These are phyloP conservation scores for Musa itinerans DNA, from an alignment of 176 grass and related monocot genomes.

Conservation along the genomic window DNA sequence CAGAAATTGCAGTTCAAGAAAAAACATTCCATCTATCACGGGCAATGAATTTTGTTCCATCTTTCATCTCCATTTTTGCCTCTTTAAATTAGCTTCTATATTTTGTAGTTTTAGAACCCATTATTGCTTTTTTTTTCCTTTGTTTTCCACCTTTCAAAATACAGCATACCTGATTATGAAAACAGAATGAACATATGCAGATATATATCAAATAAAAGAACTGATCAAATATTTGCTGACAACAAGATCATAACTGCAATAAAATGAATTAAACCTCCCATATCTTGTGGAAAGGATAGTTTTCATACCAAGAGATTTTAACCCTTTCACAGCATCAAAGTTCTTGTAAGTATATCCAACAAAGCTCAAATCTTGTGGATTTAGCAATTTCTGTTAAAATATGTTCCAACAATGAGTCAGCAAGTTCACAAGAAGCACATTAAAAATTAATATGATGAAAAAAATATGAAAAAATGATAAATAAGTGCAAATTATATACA, in stretches of 20 bases:
- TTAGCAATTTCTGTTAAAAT: conserved; percentile 54
- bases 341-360: conserved; percentile 99
- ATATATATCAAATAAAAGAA: too few species aligned
- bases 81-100: too few species aligned
- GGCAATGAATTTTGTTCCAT: too few species aligned
- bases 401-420: neutral
- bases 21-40: too few species aligned
- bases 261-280: neutral
- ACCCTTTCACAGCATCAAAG: conserved; percentile 93
- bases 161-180: too few species aligned
- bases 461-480: neutral
- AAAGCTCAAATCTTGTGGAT: conserved; percentile 94
- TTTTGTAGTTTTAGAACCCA: too few species aligned
- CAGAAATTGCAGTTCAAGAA: too few species aligned
- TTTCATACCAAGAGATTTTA: conserved; percentile 53
- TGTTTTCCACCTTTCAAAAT: too few species aligned
- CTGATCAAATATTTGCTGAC: neutral
- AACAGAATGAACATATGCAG: too few species aligned
- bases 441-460: neutral
- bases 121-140: too few species aligned
- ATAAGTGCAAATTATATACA: neutral
- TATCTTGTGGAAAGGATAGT: neutral
- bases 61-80: too few species aligned
- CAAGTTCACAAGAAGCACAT: neutral
- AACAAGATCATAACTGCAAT: neutral